Evolutionary conservation across 129 eudicot genomes (phyloP).

Genomic region (Calendula officinalis): DNA sequence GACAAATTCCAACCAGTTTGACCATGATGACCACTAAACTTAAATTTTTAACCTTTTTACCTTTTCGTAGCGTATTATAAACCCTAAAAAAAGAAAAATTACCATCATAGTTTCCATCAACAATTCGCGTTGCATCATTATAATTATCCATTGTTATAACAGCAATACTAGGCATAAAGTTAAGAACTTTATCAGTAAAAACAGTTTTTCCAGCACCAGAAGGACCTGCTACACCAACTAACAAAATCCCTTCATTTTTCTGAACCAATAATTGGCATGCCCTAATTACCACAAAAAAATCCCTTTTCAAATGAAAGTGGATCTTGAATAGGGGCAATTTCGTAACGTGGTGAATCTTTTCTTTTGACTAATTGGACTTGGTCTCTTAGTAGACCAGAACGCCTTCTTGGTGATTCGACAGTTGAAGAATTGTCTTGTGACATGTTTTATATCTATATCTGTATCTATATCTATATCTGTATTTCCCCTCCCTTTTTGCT

Average conservation of each 20-base stretch:
- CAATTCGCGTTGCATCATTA: slow-evolving; percentile 79
- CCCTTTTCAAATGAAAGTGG: slow-evolving; percentile 90
- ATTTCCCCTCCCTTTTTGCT: background rate
- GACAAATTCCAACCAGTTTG: no score
- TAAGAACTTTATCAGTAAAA: slow-evolving; percentile 76
- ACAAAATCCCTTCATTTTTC: slow-evolving; percentile 79
- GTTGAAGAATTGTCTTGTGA: slow-evolving; percentile 42
- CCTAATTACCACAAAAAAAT: slow-evolving; percentile 79
- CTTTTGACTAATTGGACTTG: slow-evolving; percentile 85
- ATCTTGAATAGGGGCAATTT: slow-evolving; percentile 75
- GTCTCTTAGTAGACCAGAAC: slow-evolving; percentile 86
- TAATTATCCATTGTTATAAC: slow-evolving; percentile 91
- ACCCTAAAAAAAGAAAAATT: slow-evolving; percentile 5
- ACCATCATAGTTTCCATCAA: slow-evolving; percentile 98
- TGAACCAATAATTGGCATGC: slow-evolving; percentile 94
- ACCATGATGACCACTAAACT: no score
- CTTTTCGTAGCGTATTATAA: no score
- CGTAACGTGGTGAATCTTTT: slow-evolving; percentile 80
- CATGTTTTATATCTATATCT: slow-evolving; percentile 34
- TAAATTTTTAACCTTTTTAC: no score
- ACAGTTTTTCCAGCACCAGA: slow-evolving; percentile 98
- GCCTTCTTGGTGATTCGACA: slow-evolving; percentile 71
- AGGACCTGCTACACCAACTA: slow-evolving; percentile 98
- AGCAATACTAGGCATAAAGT: slow-evolving; percentile 90
- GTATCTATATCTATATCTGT: background rate